Base-by-base conservation (phyloP, 345 rosid genomes). In the Populus simonii region DNA sequence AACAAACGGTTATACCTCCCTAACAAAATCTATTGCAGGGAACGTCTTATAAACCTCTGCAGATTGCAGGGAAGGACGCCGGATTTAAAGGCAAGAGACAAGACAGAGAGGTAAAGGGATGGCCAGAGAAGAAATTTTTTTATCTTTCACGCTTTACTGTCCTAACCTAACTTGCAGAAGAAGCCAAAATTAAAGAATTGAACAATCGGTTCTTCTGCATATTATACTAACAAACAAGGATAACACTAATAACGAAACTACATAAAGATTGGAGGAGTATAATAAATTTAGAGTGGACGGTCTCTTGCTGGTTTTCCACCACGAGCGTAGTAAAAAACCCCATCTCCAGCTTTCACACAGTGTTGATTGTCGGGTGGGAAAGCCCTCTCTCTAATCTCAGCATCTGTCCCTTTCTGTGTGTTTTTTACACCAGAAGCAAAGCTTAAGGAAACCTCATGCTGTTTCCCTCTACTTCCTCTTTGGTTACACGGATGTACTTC, bases 311-410 rank as follows among this genome's bases (percentile, higher is more conserved):
- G 73, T 17, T 49, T 66, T 43, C 66, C 63, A 53, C 70, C 23
- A 33, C 16, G 55, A 43, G 79, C 71, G 66, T 59, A 38, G 89
- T 87, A 84, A 91, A 87, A 91, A 85, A 85, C 45, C 84, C 86
- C 80, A 79, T 71, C 84, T 73, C 82, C 66, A 76, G 68, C 78
- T 39, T 83, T 74, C 76, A 78, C 81, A 84, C 89, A 81, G 90
- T 86, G 78, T 78, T 82, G 20, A 71, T 71, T 91, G 97, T 92
- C 95, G 89, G 92, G 83, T 81, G 78, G 83, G 75, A 78, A 78
- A 66, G 66, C 55, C 70, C 62, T 76, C 81, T 69, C 84, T 74
- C 66, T 77, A 31, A 67, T 80, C 15, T 10, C 47, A 11, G 25
- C 38, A 23, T 69, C 70, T 85, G 63, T 72, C 75, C 15, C 72